Evolutionary conservation across 2,329 filamentous ascomycete genomes (phyloP).

Genomic region (Calonectria naviculata): DNA sequence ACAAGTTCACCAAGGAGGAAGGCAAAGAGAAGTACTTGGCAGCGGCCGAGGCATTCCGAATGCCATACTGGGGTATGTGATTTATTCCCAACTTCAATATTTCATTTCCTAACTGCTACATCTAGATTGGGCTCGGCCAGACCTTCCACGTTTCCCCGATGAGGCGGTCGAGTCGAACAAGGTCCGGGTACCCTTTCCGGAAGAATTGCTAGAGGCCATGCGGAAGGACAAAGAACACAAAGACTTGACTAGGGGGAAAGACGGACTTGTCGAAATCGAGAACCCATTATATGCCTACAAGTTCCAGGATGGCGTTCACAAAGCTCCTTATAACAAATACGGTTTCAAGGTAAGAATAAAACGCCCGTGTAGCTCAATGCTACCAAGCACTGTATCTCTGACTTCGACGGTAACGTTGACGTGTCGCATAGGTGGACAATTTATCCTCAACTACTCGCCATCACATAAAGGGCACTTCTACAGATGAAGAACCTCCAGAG

Average conservation of each 20-base stretch:
- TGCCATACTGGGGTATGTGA: background rate
- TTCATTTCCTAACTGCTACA: too few relatives aligned
- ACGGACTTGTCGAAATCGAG: background rate
- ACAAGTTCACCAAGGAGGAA: background rate
- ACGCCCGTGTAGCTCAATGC: too few relatives aligned
- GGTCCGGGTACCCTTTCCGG: background rate
- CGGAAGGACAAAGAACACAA: background rate
- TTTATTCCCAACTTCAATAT: too few relatives aligned
- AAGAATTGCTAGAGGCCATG: background rate
- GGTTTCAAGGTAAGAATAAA: background rate
- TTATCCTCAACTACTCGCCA: too few relatives aligned
- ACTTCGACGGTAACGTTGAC: too few relatives aligned
- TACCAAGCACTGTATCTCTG: too few relatives aligned
- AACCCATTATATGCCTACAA: background rate
- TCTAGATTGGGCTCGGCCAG: background rate
- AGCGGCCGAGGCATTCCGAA: background rate
- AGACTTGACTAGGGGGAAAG: background rate
- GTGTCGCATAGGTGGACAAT: too few relatives aligned
- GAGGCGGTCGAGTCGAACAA: background rate
- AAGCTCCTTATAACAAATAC: background rate
- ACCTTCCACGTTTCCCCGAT: background rate
- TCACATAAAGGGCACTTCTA: too few relatives aligned
- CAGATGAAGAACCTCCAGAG: too few relatives aligned
- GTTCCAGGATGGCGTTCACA: background rate
- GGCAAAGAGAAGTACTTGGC: background rate